Evolutionary conservation across 768 basidiomycete species (phyloP), one percentile per base, ranked within the genome.

Genomic region (Phlegmacium glaucopus): DNA sequence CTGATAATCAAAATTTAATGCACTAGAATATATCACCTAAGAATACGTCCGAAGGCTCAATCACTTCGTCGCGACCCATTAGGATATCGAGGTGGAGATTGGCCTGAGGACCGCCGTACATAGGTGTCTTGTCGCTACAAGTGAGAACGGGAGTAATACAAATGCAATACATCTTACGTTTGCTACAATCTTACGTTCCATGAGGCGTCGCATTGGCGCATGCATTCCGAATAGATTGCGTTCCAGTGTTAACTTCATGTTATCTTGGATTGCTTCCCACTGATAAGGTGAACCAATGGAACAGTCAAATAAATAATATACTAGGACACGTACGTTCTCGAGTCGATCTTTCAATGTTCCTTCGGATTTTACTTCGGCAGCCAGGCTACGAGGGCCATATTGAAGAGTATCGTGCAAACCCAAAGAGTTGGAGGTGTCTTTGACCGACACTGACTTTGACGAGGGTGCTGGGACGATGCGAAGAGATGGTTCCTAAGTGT

Each of bases 251-350:
- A 97, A 74, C 63, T 86, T 86, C 42, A 94, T 62, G 64, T 87
- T 87, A 64, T 92, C 87, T 64, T 96, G 94, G 7, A 94, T 93
- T 54, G 83, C 83, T 44, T 94, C 86, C 96, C 96, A 98, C 95
- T 98, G 53, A 8, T 37, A 39, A 6, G 26, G 37, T 34, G 25
- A 53, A 27, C 40, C 25, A 10, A 36, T 34, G 49, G 9, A 46
- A 49, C 27, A 29, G 9, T 37, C 39, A 16, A 22, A 17, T 25
- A 41, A 28, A 22, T 41, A 28, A 22, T n/a, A 18, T 32, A 3
- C 18, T 25, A 44, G 8, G 15, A 15, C 4, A 56, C 85, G 45
- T 52, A 94, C 95, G 56, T 83, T 86, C 60, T 89, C 80, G 25
- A 98, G 70, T 39, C 95, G 77, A 6, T 77, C 69, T 65, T 83